Evolutionary conservation across 2,329 filamentous ascomycete genomes (phyloP), one percentile per base, ranked within the genome.

Genomic region (Geoglossum cookeanum): DNA sequence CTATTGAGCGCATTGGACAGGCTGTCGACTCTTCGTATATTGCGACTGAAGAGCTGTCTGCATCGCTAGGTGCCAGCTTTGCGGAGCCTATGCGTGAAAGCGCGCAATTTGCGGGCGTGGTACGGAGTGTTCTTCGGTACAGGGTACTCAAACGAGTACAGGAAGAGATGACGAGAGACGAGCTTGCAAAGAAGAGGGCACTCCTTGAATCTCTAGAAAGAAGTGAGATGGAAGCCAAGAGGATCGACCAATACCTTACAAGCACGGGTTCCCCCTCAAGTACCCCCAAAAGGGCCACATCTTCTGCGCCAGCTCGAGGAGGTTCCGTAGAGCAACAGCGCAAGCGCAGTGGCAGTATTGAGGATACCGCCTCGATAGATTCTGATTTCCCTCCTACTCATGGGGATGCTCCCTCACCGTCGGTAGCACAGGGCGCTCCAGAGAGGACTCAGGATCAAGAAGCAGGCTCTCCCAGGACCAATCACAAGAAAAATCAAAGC

Each of bases 41-140:
- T 62, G 89, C 87, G 8, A 97, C 91, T 0, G 87, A 94, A 64
- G 92, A 98, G 67, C 74, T 98, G 2, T 90, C 90, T 0, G 82
- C 81, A 1, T 85, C 85, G 0, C 73, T 98, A n/a, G 90, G 90
- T 22, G 90, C 91, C 37, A 92, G 82, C 62, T 98, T 98, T 66
- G 89, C 94, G 0, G 94, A 98, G 66, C 92, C 92, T 0, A 96
- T 98, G 88, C 81, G 94, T 57, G 92, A 98, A 71, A 94, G 89
- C 65, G 90, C 92, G 11, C 92, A 98, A 66, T 98, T 98, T 68
- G 92, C 92, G 0, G 87, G 92, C 9, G 88, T 98, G 0, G 92
- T 98, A 3, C 81, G 90, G 47, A 86, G 76, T 62, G 91, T 98
- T 37, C 74, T 98, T 57, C 81, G 87, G 62, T 98, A 96, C 68